These are phyloP conservation scores for Rubroboletus pulcherrimus DNA, from an alignment of 768 basidiomycete species.

Conservation along the genomic window DNA sequence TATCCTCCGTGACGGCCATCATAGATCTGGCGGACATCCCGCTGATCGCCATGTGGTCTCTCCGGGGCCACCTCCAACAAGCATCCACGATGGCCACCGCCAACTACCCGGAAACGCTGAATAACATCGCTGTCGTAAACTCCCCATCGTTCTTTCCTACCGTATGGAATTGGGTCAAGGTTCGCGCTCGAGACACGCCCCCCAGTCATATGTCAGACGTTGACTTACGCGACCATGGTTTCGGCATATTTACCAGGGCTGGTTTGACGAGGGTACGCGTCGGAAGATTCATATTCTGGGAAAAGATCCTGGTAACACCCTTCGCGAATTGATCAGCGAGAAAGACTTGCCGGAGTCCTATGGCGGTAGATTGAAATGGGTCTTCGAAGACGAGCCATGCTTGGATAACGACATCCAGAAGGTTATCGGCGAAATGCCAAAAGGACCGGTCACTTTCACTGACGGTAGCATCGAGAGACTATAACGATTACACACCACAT, in stretches of 20 bases:
- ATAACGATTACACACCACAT: background rate
- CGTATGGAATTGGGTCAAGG: slow-evolving; percentile 83
- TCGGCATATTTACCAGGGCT: slow-evolving; percentile 40
- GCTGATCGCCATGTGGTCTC: slow-evolving; percentile 61
- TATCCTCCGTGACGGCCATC: slow-evolving; percentile 62
- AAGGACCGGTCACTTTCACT: slow-evolving; percentile 50
- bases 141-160: slow-evolving; percentile 81
- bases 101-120: slow-evolving; percentile 78
- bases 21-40: slow-evolving; percentile 69
- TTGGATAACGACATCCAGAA: slow-evolving; percentile 54
- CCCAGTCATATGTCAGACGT: background rate
- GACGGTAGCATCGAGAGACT: slow-evolving; percentile 39
- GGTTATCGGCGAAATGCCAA: slow-evolving; percentile 49
- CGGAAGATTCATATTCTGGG: slow-evolving; percentile 75
- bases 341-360: slow-evolving; percentile 62
- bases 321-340: slow-evolving; percentile 48
- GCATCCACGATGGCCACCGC: slow-evolving; percentile 72
- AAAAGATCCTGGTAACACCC: slow-evolving; percentile 49
- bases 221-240: background rate
- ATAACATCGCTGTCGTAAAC: slow-evolving; percentile 67
- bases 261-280: slow-evolving; percentile 79
- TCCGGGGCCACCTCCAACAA: slow-evolving; percentile 70
- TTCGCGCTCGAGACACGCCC: slow-evolving; percentile 18
- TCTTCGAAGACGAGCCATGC: slow-evolving; percentile 60
- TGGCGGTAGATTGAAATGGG: slow-evolving; percentile 73